Percentiles rank a stretch among this genome's conserved stretches.
Conservation (phyloP, 176 grass and related monocot species). For the Puccinellia tenuiflora region DNA sequence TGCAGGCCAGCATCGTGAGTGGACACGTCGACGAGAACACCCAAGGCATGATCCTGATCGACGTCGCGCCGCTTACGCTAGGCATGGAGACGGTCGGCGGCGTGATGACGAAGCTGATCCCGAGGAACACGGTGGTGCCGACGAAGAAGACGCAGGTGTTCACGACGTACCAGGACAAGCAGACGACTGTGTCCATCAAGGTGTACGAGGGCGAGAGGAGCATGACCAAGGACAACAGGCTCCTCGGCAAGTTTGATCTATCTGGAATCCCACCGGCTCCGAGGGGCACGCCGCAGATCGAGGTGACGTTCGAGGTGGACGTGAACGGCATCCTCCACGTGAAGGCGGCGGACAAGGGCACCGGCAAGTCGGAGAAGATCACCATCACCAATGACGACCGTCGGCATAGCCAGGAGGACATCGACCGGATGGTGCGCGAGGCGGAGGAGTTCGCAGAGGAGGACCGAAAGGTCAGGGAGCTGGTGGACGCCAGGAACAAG, state of each 20-base stretch:
- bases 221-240: neutral
- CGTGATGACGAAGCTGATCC: neutral
- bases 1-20: neutral
- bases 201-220: neutral
- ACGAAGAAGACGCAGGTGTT: neutral
- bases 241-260: neutral
- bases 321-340: slow-evolving; percentile 1
- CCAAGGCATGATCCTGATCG: neutral
- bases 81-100: neutral
- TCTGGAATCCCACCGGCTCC: neutral
- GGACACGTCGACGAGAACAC: neutral
- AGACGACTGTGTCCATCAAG: neutral
- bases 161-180: neutral
- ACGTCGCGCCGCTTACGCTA: neutral
- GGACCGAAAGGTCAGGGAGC: neutral
- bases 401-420: slow-evolving; percentile 1
- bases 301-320: slow-evolving; percentile 9
- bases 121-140: neutral
- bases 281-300: neutral
- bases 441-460: neutral
- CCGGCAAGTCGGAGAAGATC: slow-evolving; percentile 7
- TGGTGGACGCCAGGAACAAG: neutral
- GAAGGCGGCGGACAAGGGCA: neutral
- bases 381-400: neutral
- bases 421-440: neutral